Percentiles rank a stretch among this genome's conserved stretches.
phyloP scores from a whole-genome alignment of 2,329 filamentous ascomycete genomes.

The Metarhizium humberi region DNA sequence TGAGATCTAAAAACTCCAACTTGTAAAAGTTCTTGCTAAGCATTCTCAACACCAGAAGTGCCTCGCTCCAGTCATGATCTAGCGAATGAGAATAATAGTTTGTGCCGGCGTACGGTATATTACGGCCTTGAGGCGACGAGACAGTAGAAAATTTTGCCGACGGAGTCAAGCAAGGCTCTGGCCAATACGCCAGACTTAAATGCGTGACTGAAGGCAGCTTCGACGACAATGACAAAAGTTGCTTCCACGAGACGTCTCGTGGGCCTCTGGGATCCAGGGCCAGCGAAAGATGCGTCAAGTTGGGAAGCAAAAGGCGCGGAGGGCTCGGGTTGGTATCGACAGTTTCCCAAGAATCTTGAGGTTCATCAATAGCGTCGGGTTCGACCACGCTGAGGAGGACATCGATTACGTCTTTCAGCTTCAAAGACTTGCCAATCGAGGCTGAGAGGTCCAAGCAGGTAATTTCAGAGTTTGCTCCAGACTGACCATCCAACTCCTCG shows the following conservation, averaged over 20 bases:
- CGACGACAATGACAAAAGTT: conserved; percentile 43
- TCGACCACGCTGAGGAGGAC: conserved; percentile 35
- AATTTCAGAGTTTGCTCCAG: conserved; percentile 24
- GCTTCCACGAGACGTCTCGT: conserved; percentile 43
- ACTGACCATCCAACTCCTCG: conserved; percentile 16
- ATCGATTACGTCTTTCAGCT: conserved; percentile 41
- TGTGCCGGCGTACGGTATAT: conserved; percentile 44
- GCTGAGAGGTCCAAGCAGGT: conserved; percentile 44
- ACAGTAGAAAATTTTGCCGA: conserved; percentile 41
- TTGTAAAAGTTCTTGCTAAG: conserved; percentile 46
- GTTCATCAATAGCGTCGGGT: conserved; percentile 13
- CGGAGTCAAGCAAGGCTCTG: conserved; percentile 47
- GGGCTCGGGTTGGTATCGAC: conserved; percentile 22
- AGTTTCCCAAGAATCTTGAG: conserved; percentile 46
- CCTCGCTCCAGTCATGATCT: conserved; percentile 51
- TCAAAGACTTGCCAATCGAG: conserved; percentile 40
- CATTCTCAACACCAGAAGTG: conserved; percentile 43
- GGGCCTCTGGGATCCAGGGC: conserved; percentile 31
- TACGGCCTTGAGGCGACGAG: conserved; percentile 30
- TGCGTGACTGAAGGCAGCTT: conserved; percentile 48
- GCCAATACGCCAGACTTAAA: conserved; percentile 53
- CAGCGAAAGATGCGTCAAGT: conserved; percentile 52
- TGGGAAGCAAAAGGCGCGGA: conserved; percentile 37
- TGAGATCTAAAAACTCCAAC: conserved; percentile 52
- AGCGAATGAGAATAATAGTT: conserved; percentile 48